A percentile compares a stretch with the other conserved stretches of the same genome.
Evolutionary conservation across 2,329 filamentous ascomycete species (phyloP).

Genomic region (Fusarium caatingaense): DNA sequence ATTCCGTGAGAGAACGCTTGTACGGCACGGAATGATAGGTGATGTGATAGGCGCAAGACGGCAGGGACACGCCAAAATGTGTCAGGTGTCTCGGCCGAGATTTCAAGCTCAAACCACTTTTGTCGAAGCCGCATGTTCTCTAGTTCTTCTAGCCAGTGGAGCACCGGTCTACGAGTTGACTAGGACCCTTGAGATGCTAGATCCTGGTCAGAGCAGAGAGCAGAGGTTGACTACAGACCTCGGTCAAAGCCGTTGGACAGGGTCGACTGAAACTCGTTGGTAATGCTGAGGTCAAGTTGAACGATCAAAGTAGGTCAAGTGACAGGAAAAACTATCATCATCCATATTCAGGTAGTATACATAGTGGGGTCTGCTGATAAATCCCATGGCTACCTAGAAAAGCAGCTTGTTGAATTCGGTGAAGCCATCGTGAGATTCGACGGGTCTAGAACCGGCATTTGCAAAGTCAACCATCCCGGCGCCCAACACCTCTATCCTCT

Average conservation of each 20-base stretch:
- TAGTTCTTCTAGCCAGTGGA: conserved; percentile 23
- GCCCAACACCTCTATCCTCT: conserved; percentile 27
- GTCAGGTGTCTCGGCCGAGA: conserved; percentile 43
- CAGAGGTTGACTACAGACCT: neutral
- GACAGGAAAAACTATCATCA: conserved; percentile 2
- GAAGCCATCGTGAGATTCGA: conserved; percentile 39
- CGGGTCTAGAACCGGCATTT: conserved; percentile 33
- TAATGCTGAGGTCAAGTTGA: neutral
- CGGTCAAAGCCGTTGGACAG: neutral
- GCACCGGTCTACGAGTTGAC: conserved; percentile 1
- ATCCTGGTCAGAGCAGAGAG: neutral
- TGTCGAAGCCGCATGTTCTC: conserved; percentile 34
- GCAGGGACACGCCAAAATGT: conserved; percentile 15
- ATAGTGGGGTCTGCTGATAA: conserved; percentile 32
- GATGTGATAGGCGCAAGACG: conserved; percentile 3
- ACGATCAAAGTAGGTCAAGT: conserved; percentile 1
- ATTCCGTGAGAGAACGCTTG: neutral
- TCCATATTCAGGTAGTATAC: conserved; percentile 4
- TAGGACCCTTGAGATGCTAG: conserved; percentile 4
- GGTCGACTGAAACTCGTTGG: conserved; percentile 7
- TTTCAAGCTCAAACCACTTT: conserved; percentile 34
- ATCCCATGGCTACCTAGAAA: conserved; percentile 5
- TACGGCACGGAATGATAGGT: neutral
- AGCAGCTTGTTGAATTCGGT: conserved; percentile 15
- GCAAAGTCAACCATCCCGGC: conserved; percentile 12